Evolutionary conservation across 2,329 filamentous ascomycete species (phyloP).

Genomic region (Fusarium chlamydosporum): DNA sequence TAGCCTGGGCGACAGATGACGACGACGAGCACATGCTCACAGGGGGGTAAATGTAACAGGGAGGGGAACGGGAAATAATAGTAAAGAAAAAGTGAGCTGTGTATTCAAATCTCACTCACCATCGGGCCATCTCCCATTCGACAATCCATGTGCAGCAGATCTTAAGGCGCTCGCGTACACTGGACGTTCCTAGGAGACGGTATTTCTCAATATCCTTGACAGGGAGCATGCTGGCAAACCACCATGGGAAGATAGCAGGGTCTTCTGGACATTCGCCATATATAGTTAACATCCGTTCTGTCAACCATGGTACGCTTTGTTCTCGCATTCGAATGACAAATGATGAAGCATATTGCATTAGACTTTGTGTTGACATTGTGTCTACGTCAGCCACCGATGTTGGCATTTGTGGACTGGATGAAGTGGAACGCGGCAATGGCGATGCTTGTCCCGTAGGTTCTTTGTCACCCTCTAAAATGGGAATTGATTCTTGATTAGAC

Average conservation of each 20-base stretch:
- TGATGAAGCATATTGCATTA: conserved; percentile 74
- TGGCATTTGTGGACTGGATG: conserved; percentile 18
- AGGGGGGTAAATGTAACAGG: background rate
- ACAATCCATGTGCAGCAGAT: conserved; percentile 85
- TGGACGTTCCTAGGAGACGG: conserved; percentile 77
- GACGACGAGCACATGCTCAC: conserved; percentile 19
- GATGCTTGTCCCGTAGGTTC: conserved; percentile 9
- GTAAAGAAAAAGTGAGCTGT: background rate
- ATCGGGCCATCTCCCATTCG: conserved; percentile 77
- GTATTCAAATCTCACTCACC: conserved; percentile 67
- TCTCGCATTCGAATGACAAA: conserved; percentile 79
- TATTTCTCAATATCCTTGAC: conserved; percentile 86
- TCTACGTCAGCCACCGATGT: conserved; percentile 40
- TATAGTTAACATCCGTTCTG: conserved; percentile 76
- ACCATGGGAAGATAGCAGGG: conserved; percentile 85
- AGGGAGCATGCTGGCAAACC: conserved; percentile 87
- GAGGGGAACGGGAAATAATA: too few relatives aligned
- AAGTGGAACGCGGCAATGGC: conserved; percentile 11
- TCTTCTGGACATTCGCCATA: conserved; percentile 85
- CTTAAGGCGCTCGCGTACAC: conserved; percentile 85
- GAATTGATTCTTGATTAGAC: background rate
- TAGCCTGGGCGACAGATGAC: conserved; percentile 39
- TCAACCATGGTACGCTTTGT: conserved; percentile 80
- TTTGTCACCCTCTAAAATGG: conserved; percentile 12
- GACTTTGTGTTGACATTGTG: conserved; percentile 75